Evolutionary conservation across 2,329 filamentous ascomycete genomes (phyloP), one percentile per base, ranked within the genome.

Genomic region (Fusarium solani-melongenae): DNA sequence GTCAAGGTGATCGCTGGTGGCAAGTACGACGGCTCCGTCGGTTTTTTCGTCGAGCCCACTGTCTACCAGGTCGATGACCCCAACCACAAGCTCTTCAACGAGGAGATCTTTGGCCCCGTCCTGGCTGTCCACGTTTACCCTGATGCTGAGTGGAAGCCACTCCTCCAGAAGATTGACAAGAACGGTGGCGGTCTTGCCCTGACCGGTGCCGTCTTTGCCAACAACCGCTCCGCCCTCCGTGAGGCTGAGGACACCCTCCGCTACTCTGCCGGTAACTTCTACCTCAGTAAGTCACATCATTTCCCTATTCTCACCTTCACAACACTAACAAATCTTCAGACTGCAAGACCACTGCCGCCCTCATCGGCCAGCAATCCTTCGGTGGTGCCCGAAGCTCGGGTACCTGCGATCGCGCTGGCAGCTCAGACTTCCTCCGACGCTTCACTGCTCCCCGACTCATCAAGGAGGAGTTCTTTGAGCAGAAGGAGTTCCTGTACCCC

Each of bases 21-120:
- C 68, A 91, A 88, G 74, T 92, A 96, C 80, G 93, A 96, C 81
- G 89, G 89, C 62, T 92, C 89, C 66, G 91, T 92, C 81, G 94
- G 94, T 67, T 97, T 92, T 87, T 97, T 90, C 84, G 90, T 97
- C 79, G 88, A 93, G 81, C 94, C 94, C 2, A 97, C 94, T 62
- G 88, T 97, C 76, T 97, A 96, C 87, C 83, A 87, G 69, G 93
- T 93, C 53, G 90, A 87, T 33, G 92, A 93, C 83, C 91, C 93
- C 0, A 84, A 89, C 69, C 94, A 97, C 85, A 88, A 88, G 59
- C 90, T 96, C 70, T 87, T 97, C 53, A 90, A 87, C 56, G 92
- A 90, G 60, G 94, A 97, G 83, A 90, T 97, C 64, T 97, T 97
- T 79, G 94, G 94, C 2, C 94, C 94, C 15, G 83, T 97, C 58